A percentile compares a stretch with the other conserved stretches of the same genome.
phyloP scores from a whole-genome alignment of 768 basidiomycete genomes.

The Lactarius akahatsu region DNA sequence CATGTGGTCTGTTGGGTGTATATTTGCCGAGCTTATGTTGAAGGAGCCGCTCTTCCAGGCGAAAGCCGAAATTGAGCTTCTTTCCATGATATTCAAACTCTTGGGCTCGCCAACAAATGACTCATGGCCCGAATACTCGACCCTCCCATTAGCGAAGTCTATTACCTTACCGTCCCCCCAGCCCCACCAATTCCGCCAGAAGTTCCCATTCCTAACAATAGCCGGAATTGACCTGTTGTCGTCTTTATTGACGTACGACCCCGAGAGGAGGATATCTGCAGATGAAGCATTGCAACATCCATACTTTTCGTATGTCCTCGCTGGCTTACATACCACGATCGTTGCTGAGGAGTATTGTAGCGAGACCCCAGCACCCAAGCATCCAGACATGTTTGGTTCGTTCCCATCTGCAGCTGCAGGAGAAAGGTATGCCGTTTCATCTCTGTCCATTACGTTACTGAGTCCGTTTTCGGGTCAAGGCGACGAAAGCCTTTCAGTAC shows the following conservation, averaged over 20 bases:
- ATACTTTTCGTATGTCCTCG: conserved; percentile 75
- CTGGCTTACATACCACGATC: neutral
- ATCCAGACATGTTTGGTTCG: conserved; percentile 91
- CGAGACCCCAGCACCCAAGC: conserved; percentile 93
- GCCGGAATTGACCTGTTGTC: conserved; percentile 84
- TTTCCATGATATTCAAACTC: conserved; percentile 92
- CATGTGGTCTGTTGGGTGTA: conserved; percentile 99
- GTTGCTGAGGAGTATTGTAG: conserved; percentile 40
- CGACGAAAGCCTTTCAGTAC: conserved; percentile 76
- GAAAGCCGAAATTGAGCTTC: conserved; percentile 89
- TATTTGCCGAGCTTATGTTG: conserved; percentile 93
- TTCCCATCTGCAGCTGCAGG: conserved; percentile 97
- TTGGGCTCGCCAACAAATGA: conserved; percentile 87
- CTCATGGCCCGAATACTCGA: conserved; percentile 83
- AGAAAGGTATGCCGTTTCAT: conserved; percentile 67
- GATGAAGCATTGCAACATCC: conserved; percentile 88
- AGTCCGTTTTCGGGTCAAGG: conserved; percentile 40
- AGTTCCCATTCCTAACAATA: conserved; percentile 80
- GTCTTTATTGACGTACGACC: conserved; percentile 85
- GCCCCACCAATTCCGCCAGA: conserved; percentile 73
- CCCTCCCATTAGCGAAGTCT: conserved; percentile 78
- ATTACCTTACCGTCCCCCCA: conserved; percentile 75
- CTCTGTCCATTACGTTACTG: neutral
- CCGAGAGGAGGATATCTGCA: conserved; percentile 79
- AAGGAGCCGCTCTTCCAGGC: conserved; percentile 98